Evolutionary conservation across 108 stramenopile species (phyloP).

Genomic region (Nannochloropsis gaditana): DNA sequence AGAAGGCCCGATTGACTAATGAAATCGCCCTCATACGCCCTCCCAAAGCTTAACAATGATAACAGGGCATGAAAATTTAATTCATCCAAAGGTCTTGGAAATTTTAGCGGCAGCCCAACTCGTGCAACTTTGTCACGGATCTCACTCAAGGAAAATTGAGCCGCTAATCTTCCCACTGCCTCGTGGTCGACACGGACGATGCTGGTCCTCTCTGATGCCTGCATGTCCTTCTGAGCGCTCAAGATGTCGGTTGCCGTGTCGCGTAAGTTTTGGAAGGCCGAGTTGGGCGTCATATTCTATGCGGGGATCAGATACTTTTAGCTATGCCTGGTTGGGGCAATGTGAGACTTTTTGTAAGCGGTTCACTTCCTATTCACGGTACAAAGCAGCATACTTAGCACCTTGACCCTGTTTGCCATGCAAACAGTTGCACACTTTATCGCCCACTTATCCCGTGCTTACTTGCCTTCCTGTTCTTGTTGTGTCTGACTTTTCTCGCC

Average conservation of each 20-base stretch:
- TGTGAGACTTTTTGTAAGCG: too few species aligned
- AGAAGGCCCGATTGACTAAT: not conserved
- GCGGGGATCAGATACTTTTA: not conserved
- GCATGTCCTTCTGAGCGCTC: not conserved
- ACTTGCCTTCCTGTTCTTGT: too few species aligned
- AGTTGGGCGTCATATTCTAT: not conserved
- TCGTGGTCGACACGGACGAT: conserved; percentile 1
- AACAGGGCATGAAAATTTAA: conserved; percentile 35
- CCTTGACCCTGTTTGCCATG: too few species aligned
- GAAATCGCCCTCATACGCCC: conserved; percentile 25
- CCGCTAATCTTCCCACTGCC: not conserved
- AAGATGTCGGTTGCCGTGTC: not conserved
- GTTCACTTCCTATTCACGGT: too few species aligned
- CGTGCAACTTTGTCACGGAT: not conserved
- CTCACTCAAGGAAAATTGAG: not conserved
- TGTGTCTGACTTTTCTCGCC: too few species aligned
- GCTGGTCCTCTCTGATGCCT: not conserved
- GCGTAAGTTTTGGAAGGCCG: not conserved
- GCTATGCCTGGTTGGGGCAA: too few species aligned
- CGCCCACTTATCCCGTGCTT: too few species aligned
- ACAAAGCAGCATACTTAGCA: too few species aligned
- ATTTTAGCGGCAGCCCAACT: conserved; percentile 11
- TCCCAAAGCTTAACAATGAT: conserved; percentile 28
- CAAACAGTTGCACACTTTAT: too few species aligned
- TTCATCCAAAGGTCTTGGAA: conserved; percentile 21